Evolutionary conservation across 2,329 filamentous ascomycete species (phyloP).

Genomic region (Penicillium sp.): DNA sequence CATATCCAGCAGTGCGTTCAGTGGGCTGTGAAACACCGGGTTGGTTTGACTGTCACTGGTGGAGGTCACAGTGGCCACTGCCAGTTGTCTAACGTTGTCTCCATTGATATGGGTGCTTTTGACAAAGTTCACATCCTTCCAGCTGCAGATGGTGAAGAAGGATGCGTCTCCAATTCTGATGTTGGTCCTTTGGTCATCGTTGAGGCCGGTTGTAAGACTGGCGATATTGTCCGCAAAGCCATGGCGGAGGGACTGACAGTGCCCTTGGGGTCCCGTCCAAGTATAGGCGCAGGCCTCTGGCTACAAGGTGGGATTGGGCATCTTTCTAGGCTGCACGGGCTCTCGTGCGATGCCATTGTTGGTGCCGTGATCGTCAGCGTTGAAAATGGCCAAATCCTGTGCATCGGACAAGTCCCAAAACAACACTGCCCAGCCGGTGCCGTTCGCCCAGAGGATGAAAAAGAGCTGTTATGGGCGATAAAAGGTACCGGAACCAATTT

Average conservation of each 20-base stretch:
- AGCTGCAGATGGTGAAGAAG: constrained; percentile 22
- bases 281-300: constrained; percentile 68
- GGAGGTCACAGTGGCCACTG: constrained; percentile 68
- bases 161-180: constrained; percentile 5
- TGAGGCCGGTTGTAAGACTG: constrained; percentile 62
- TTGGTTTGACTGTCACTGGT: constrained; percentile 59
- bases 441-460: constrained; percentile 55
- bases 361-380: constrained; percentile 47
- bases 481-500: constrained; percentile 67
- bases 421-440: constrained; percentile 51
- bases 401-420: constrained; percentile 57
- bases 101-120: constrained; percentile 66
- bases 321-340: constrained; percentile 60
- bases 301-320: constrained; percentile 70
- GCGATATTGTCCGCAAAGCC: constrained; percentile 58
- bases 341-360: constrained; percentile 66
- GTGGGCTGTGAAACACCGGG: constrained; percentile 60
- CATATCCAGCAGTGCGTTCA: constrained; percentile 62
- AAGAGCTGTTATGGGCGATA: constrained; percentile 62
- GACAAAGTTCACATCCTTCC: constrained; percentile 55
- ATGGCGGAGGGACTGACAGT: constrained; percentile 60
- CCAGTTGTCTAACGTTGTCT: constrained; percentile 57
- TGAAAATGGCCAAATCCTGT: constrained; percentile 45
- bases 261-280: constrained; percentile 66
- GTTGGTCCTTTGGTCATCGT: constrained; percentile 54